Conservation (phyloP, 108 stramenopile species). For the Cyclotella sp. region DNA sequence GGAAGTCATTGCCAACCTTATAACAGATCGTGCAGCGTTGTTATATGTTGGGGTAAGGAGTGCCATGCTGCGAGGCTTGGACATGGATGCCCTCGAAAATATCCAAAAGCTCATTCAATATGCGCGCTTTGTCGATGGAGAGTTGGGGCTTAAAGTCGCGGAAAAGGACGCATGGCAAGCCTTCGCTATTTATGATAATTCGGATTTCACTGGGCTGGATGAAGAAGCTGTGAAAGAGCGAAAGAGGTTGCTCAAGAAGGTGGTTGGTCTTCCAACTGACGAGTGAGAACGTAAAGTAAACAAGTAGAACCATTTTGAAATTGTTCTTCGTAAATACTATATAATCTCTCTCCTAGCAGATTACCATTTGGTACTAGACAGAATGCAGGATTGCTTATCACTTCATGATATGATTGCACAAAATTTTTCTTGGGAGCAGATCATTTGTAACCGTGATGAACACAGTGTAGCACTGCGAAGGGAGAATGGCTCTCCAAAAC, state of each 20-base stretch:
- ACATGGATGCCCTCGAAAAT: conserved; percentile 66
- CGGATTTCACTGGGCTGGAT: conserved; percentile 68
- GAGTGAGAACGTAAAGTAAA: neutral
- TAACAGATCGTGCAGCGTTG: conserved; percentile 59
- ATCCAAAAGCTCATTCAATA: conserved; percentile 76
- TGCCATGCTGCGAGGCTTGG: conserved; percentile 77
- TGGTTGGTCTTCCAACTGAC: conserved; percentile 38
- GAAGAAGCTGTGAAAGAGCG: conserved; percentile 59
- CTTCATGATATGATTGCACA: conserved; percentile 6
- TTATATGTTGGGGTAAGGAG: conserved; percentile 57
- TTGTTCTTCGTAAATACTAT: neutral
- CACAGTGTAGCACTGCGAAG: neutral
- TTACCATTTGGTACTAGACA: neutral
- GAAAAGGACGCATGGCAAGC: conserved; percentile 70
- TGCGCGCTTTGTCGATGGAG: conserved; percentile 79
- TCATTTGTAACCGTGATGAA: neutral
- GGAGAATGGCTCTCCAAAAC: too few relatives aligned
- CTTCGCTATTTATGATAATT: conserved; percentile 73
- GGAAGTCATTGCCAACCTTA: conserved; percentile 64
- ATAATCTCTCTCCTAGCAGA: neutral
- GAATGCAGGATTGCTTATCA: neutral
- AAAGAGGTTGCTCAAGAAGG: conserved; percentile 67
- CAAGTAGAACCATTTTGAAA: neutral
- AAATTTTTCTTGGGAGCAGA: neutral
- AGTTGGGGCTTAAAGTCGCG: conserved; percentile 68